Evolutionary conservation across 2,329 filamentous ascomycete genomes (phyloP).

Genomic region (Aureobasidium sp.): DNA sequence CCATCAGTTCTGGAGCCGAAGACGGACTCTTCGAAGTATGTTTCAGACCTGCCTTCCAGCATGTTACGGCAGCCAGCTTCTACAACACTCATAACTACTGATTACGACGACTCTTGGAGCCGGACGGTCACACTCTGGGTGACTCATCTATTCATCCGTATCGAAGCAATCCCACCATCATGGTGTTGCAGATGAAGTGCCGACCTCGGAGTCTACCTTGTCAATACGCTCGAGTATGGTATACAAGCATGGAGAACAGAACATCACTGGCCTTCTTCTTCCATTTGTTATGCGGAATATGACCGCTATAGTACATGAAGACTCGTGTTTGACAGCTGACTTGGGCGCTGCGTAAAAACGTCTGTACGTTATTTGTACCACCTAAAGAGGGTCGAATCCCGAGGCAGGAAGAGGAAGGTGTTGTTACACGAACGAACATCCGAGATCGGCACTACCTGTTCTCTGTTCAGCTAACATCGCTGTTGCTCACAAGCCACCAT

Average conservation of each 20-base stretch:
- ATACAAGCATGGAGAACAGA: background rate
- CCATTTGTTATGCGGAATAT: background rate
- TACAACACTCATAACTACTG: background rate
- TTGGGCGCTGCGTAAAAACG: background rate
- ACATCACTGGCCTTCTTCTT: background rate
- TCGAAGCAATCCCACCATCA: background rate
- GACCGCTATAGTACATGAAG: background rate
- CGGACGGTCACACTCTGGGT: background rate
- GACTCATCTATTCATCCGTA: background rate
- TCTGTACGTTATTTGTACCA: background rate
- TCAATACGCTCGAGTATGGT: background rate
- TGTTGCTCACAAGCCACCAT: background rate
- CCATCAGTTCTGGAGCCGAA: background rate
- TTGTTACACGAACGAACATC: background rate
- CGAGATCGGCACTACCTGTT: background rate
- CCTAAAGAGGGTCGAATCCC: background rate
- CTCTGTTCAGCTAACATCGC: background rate
- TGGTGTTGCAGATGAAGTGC: background rate
- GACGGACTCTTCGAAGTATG: background rate
- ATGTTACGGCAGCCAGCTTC: background rate
- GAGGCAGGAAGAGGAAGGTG: constrained; percentile 4
- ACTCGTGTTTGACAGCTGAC: constrained; percentile 1
- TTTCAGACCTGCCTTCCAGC: background rate
- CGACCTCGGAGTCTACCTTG: background rate
- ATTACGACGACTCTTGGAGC: background rate